Base-by-base conservation (phyloP, 2,329 filamentous ascomycete genomes). In the Sporothrix brasiliensis region DNA sequence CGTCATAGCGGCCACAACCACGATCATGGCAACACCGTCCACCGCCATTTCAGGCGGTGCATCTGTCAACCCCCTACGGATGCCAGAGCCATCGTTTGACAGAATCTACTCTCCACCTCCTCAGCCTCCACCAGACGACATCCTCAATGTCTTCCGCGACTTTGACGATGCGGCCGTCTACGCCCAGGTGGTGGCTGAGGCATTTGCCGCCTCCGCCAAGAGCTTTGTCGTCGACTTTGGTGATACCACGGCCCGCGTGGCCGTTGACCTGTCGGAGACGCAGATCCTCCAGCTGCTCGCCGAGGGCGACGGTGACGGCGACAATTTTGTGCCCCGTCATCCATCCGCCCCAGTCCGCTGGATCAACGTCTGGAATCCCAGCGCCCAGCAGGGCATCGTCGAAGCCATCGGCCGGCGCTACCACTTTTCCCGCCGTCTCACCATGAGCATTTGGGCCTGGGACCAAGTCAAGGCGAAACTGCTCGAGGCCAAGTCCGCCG, bases 331-430 rank as follows among this genome's bases (percentile, higher is more conserved):
- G 6, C 7, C 39, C 16, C 53, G 52, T 9, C n/a, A 14, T n/a
- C 60, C 84, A 82, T 72, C 77, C 1, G 75, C 75, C 52, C 79
- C 79, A 2, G 88, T 91, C 4, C 84, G 90, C 78, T 93, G 91
- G 91, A 92, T 93, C 74, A 92, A 93, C 73, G 84, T 93, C 34
- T 93, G 90, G 89, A 83, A 86, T 61, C 90, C 90, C 0, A 86
- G 87, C 74, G 78, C 79, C 21, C 89, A 92, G 74, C 81, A 80
- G 49, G 81, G 85, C 3, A 76, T 85, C 11, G 82, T 93, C 58
- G 71, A 82, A 74, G 74, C 78, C 4, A 83, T 93, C 30, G 88
- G 87, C 19, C 80, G 81, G 49, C 82, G 86, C 66, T 93, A 92
- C 77, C 86, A 86, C 60, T 90, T 93, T 74, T 92, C 91, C 0